A percentile compares a stretch with the other conserved stretches of the same genome.
These are phyloP conservation scores for Carpinus viminea DNA, from an alignment of 306 rosid species.

Conservation along the genomic window DNA sequence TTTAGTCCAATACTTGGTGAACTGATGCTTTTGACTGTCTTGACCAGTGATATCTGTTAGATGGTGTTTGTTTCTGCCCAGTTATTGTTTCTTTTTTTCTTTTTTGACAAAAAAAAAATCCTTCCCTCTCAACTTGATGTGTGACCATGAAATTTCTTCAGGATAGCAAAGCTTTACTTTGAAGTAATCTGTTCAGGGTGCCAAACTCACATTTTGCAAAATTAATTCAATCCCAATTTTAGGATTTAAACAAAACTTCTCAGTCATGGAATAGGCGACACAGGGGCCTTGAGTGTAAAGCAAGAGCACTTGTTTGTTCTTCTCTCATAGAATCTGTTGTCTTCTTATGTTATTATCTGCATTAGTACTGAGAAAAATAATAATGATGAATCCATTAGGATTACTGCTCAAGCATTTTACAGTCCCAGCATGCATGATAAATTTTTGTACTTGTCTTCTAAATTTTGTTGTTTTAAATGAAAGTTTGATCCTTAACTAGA, in stretches of 20 bases:
- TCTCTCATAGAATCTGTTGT: neutral
- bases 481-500: conserved; percentile 39
- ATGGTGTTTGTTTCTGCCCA: neutral
- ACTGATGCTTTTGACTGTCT: neutral
- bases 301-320: neutral
- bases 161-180: neutral
- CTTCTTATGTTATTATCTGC: neutral
- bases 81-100: neutral
- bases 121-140: neutral
- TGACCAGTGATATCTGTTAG: neutral
- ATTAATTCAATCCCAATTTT: neutral
- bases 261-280: neutral
- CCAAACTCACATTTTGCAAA: neutral
- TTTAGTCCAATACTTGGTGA: neutral
- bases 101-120: neutral
- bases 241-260: neutral
- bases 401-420: neutral
- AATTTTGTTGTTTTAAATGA: conserved; percentile 24
- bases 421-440: conserved; percentile 5
- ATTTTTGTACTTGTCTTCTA: neutral
- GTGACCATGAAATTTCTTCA: neutral
- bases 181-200: neutral
- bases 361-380: neutral
- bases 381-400: neutral
- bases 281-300: neutral